phyloP scores from a whole-genome alignment of 768 basidiomycete species.

The Tephrocybe rancida region DNA sequence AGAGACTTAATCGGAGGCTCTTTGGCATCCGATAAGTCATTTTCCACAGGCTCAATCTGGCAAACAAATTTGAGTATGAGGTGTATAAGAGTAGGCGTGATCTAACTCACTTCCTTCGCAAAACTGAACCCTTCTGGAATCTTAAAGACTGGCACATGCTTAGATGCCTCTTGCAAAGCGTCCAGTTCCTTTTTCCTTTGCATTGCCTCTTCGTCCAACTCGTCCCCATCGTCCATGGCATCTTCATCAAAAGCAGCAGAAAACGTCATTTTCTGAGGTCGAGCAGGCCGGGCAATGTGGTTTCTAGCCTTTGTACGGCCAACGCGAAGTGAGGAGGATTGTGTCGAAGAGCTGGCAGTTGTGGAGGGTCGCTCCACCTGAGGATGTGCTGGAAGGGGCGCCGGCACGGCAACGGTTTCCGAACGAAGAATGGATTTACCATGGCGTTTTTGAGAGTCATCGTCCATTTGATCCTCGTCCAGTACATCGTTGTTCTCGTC shows the following conservation, averaged over 20 bases:
- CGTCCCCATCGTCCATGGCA: conserved; percentile 41
- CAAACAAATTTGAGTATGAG: conserved; percentile 3
- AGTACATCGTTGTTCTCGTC: conserved; percentile 34
- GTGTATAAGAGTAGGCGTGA: neutral
- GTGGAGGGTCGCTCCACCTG: conserved; percentile 35
- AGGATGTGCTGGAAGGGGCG: conserved; percentile 21
- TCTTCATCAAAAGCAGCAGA: conserved; percentile 68
- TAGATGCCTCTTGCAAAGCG: conserved; percentile 55
- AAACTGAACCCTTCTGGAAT: conserved; percentile 69
- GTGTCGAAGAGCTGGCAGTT: conserved; percentile 25
- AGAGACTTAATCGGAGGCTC: conserved; percentile 68
- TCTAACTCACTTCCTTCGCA: conserved; percentile 53
- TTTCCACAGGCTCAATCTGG: conserved; percentile 36
- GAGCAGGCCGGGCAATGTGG: conserved; percentile 60
- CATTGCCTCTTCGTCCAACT: conserved; percentile 30
- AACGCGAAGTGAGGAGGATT: conserved; percentile 63
- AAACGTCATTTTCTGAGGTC: conserved; percentile 54
- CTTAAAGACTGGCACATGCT: conserved; percentile 57
- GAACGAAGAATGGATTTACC: conserved; percentile 15
- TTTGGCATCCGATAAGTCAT: conserved; percentile 47
- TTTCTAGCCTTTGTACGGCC: conserved; percentile 62
- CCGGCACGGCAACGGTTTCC: conserved; percentile 17
- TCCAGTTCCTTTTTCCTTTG: conserved; percentile 45
- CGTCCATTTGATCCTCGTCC: conserved; percentile 32
- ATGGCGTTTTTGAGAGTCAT: conserved; percentile 14